Base-by-base conservation (phyloP, 106 monocot genomes). In the Dioscorea dumetorum region DNA sequence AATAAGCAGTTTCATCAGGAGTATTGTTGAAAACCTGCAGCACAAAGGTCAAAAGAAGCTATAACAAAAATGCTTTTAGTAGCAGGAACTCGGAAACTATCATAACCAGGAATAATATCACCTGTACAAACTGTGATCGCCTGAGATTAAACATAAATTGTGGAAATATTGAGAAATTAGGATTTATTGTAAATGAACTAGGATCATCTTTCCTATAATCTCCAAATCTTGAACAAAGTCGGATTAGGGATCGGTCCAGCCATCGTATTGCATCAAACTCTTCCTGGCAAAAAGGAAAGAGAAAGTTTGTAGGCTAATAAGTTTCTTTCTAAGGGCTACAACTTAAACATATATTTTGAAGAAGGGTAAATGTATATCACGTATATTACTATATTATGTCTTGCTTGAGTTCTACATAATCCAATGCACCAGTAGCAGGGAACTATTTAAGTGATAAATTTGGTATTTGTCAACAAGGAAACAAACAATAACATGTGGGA, bases 161-260 rank as follows among this genome's bases (percentile, higher is more conserved):
- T n/a, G 97, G 97, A 58, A 99, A 87, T 75, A 99, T 80, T 22
- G 97, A 99, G 80, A 99, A 89, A 69, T 86, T 86, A 12, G 91
- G 73, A 77, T 89, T 84, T 60, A 99, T 79, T 24, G 62, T 84
- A 76, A 99, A 99, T 67, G 97, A 99, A 58, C 87, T 8, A 35
- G 97, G 97, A 70, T 99, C 97, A 75, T 99, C 97, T 84, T 99
- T 99, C 50, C 90, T 74, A 70, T 99, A 99, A 77, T 99, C 97
- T 54, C 97, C 97, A 85, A 99, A 99, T 60, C 89, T 77, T 24
- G 97, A 84, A 62, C 97, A 99, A 76, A 99, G 71, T 8, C 97
- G 81, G 69, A 99, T 99, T 28, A 99, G 88, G 4, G 97, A 87
- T 48, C 97, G 80, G 54, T 99, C 97, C 79, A 99, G 71, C 88